A percentile compares a stretch with the other conserved stretches of the same genome.
phyloP scores from a whole-genome alignment of 2,329 filamentous ascomycete genomes.

The Arthrobotrys megalospora region DNA sequence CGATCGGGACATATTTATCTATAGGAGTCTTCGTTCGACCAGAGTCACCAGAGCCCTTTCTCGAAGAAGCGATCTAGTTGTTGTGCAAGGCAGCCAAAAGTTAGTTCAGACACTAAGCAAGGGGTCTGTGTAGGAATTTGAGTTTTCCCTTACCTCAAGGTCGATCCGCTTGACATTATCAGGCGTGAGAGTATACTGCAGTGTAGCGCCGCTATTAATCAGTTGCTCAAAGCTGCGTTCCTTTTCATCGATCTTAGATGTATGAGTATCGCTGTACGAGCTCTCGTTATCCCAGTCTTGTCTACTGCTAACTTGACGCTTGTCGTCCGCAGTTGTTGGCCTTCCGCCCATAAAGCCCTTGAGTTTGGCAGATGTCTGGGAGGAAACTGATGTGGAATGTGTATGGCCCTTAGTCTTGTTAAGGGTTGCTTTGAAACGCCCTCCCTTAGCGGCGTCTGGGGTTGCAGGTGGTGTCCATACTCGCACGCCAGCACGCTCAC shows the following conservation, averaged over 20 bases:
- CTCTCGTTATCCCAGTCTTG: conserved; percentile 72
- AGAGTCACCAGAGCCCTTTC: conserved; percentile 57
- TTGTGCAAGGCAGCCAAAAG: conserved; percentile 38
- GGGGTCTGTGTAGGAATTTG: conserved; percentile 29
- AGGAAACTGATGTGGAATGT: conserved; percentile 64
- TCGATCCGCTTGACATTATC: conserved; percentile 83
- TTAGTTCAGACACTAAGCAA: conserved; percentile 44
- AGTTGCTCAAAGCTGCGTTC: conserved; percentile 82
- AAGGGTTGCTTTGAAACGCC: conserved; percentile 62
- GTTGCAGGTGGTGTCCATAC: conserved; percentile 64
- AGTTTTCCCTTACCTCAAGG: conserved; percentile 68
- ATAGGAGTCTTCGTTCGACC: conserved; percentile 34
- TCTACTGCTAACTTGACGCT: conserved; percentile 43
- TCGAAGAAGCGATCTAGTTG: conserved; percentile 58
- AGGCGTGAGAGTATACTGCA: conserved; percentile 85
- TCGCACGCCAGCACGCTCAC: conserved; percentile 60
- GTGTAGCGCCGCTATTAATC: conserved; percentile 85
- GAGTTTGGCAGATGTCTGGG: conserved; percentile 66
- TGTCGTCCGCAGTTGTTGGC: conserved; percentile 58
- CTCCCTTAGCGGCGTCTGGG: conserved; percentile 63
- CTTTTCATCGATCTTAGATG: conserved; percentile 71
- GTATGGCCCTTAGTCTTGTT: conserved; percentile 65
- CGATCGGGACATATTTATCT: conserved; percentile 53
- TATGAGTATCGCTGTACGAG: conserved; percentile 67
- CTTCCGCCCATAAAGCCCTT: conserved; percentile 67